Evolutionary conservation across 2,329 filamentous ascomycete genomes (phyloP), one percentile per base, ranked within the genome.

Genomic region (Exophiala spinifera): DNA sequence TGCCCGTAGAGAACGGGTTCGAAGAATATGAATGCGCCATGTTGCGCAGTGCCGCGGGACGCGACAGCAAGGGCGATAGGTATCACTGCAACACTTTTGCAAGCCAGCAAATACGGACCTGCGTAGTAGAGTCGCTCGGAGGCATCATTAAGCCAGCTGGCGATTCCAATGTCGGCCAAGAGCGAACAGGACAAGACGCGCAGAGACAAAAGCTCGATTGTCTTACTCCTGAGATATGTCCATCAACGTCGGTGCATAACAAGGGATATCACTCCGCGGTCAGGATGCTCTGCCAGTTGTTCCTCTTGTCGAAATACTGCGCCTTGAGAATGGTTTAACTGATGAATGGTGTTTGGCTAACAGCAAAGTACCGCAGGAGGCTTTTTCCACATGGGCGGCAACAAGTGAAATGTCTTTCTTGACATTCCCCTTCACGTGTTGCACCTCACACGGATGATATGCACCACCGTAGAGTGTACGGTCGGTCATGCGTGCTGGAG

Each of bases 11-110:
- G 40, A 66, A 59, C 50, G 66, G 63, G 39, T 62, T 63, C n/a
- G 65, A 62, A 62, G 67, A 65, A 69, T 69, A 75, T 60, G 69
- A 71, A 45, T 65, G 68, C 45, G 67, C 63, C 54, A 72, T 69
- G 56, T 62, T 65, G 46, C 65, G 47, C 42, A 28, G 44, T 21
- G 34, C 19, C 46, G 21, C 17, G n/a, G 17, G 33, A 44, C 40
- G 31, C 44, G 49, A 20, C 40, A 50, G 48, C 42, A 49, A 50
- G 34, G 37, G 42, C 21, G 23, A 13, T 42, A 36, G n/a, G 11
- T 39, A 49, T 53, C 51, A 53, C 23, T 53, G 45, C 34, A 48
- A 43, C 25, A 45, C 45, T 42, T 25, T 39, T 10, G 31, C 44
- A 44, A 53, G 51, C 23, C 56, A 46, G 44, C 43, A n/a, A 50